Evolutionary conservation across 108 stramenopile genomes (phyloP).

Genomic region (Skeletonema costatum): DNA sequence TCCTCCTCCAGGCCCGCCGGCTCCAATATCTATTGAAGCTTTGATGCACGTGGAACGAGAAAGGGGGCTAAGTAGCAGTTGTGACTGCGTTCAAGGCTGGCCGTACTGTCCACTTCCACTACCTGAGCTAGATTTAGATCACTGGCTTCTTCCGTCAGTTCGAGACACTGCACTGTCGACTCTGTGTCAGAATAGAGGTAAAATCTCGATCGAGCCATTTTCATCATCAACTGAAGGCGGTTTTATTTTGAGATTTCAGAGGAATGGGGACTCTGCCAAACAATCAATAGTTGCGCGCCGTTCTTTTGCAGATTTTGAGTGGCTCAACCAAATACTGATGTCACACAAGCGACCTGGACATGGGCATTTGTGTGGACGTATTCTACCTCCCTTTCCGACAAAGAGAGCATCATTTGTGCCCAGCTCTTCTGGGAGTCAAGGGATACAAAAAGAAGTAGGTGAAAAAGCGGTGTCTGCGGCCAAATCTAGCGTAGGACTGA

Average conservation of each 20-base stretch:
- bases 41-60: conserved; percentile 41
- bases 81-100: conserved; percentile 43
- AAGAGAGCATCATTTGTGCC: background rate
- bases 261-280: conserved; percentile 9
- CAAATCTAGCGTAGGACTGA: conserved; percentile 68
- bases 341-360: conserved; percentile 73
- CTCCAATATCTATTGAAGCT: conserved; percentile 30
- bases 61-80: conserved; percentile 3
- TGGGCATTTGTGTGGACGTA: conserved; percentile 84
- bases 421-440: conserved; percentile 9
- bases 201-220: conserved; percentile 32
- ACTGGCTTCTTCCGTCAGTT: conserved; percentile 56
- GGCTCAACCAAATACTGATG: conserved; percentile 79
- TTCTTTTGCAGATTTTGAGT: conserved; percentile 79
- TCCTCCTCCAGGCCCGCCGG: conserved; percentile 75
- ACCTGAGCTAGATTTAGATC: conserved; percentile 85
- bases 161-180: background rate
- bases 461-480: conserved; percentile 60
- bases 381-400: conserved; percentile 81
- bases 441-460: conserved; percentile 36
- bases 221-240: conserved; percentile 35
- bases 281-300: conserved; percentile 61
- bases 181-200: conserved; percentile 2
- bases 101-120: conserved; percentile 59
- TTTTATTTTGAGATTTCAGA: conserved; percentile 35